Evolutionary conservation across 2,329 filamentous ascomycete species (phyloP), one percentile per base, ranked within the genome.

Genomic region (Colletotrichum godetiae): DNA sequence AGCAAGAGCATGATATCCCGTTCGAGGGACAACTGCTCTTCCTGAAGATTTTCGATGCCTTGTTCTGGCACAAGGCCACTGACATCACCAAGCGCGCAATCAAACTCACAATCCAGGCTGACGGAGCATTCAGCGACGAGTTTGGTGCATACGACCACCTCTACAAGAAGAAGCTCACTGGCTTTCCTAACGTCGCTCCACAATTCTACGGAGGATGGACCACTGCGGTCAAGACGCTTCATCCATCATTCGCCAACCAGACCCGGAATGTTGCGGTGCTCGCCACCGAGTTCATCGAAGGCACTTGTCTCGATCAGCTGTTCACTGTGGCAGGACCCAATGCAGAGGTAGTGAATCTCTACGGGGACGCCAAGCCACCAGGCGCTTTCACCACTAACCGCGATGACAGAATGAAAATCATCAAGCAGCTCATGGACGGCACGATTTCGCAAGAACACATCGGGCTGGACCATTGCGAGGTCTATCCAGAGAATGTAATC

Each of bases 201-300:
- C n/a, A 72, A 29, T 72, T 31, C 13, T 49, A 49, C 13, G 68
- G 63, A 24, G 27, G 63, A 33, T 72, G 68, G 35, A 62, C 12
- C 6, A 6, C 22, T 1, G 1, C 19, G 10, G 63, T 31, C 4
- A 4, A 6, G 5, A 62, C 49, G 6, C 2, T 24, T 29, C 5
- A 37, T 8, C 3, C 42, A 3, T 5, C 10, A 0, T 62, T 62
- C 35, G 5, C 4, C 0, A 8, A 19, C 35, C 15, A 29, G 1
- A 55, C 15, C 5, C 68, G 68, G 0, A 33, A 61, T 12, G 63
- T 72, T 19, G 46, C 49, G 3, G 35, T 67, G 13, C 63, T 67
- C 3, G 56, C 35, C 3, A n/a, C 46, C 1, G 63, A 67, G 29
- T 61, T 61, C 12, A 22, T 72, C 12, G 57, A 67, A 5, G 68